phyloP scores from a whole-genome alignment of 768 basidiomycete species.

The Tricholomella constricta region DNA sequence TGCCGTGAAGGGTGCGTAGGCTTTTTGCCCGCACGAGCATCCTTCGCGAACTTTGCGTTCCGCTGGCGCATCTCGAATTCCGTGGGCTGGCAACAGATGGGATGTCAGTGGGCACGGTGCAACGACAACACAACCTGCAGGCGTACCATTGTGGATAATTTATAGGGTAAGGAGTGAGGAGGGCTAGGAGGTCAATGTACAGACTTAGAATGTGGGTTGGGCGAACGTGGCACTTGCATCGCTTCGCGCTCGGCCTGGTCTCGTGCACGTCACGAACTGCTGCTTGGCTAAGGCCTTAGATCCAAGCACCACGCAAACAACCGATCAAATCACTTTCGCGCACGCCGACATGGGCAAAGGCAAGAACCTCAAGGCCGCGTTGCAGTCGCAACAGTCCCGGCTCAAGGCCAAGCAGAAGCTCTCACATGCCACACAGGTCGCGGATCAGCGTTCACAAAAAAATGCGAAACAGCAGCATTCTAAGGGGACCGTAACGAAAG shows the following conservation, averaged over 20 bases:
- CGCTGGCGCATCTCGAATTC: slow-evolving; percentile 81
- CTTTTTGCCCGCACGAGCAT: slow-evolving; percentile 75
- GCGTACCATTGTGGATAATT: slow-evolving; percentile 30
- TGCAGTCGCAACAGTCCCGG: slow-evolving; percentile 70
- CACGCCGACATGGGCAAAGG: slow-evolving; percentile 40
- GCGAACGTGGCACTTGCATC: slow-evolving; percentile 22
- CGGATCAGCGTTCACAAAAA: slow-evolving; percentile 48
- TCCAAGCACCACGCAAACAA: neutral
- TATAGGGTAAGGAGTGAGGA: slow-evolving; percentile 16
- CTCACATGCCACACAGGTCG: slow-evolving; percentile 51
- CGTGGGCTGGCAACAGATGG: slow-evolving; percentile 53
- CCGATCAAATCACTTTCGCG: slow-evolving; percentile 5
- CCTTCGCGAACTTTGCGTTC: slow-evolving; percentile 79
- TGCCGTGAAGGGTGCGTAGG: slow-evolving; percentile 71
- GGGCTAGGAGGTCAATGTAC: slow-evolving; percentile 13
- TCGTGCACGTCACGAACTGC: slow-evolving; percentile 6
- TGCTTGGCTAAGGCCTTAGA: neutral
- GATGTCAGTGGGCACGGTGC: neutral
- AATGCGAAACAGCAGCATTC: slow-evolving; percentile 17
- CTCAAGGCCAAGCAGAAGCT: slow-evolving; percentile 61
- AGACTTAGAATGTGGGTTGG: slow-evolving; percentile 7
- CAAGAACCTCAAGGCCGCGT: slow-evolving; percentile 67
- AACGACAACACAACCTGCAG: neutral
- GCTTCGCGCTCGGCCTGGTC: neutral
- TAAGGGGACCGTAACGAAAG: slow-evolving; percentile 19